Base-by-base conservation (phyloP, 1,139 yeast species). In the Protomyces lactucae-debilis region DNA sequence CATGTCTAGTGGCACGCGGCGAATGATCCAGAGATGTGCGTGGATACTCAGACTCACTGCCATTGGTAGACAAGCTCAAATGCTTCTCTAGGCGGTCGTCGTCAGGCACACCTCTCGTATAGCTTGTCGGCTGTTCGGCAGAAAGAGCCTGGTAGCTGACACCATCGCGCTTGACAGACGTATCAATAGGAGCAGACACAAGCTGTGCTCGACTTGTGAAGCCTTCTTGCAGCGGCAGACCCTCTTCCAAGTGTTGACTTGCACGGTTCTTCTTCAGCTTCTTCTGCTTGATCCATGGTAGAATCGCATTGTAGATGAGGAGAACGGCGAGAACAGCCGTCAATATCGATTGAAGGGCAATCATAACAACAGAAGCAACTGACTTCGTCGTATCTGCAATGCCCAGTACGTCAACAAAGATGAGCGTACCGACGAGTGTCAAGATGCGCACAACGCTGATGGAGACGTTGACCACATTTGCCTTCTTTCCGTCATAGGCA, bases 401-500 rank as follows among this genome's bases (percentile, higher is more conserved):
- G 10, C 72, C 69, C 8, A 72, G 68, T 53, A 73, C 74, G 48
- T 72, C 73, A 23, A 74, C 73, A 64, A 73, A 74, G 3, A 72
- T 70, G 36, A 74, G 68, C 32, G 74, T 67, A 52, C 70, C 72
- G 43, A 69, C 68, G 64, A 73, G 66, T 39, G 76, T 72, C 6
- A 70, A 52, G 18, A 73, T 68, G 23, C 76, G 68, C 5, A 74
- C 74, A 18, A 70, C 65, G 23, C 73, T 73, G 48, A 74, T 73
- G 37, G 73, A 65, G 25, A 69, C 64, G 57, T 74, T 74, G 61
- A 74, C 70, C 28, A 70, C 69, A 60, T 74, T 74, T 32, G 74
- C 76, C 71, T 72, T 71, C 39, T 69, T 70, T 6, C 73, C 69
- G 61, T 73, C 74, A 69, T 73, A 74, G 21, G 77, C 76, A 57